phyloP scores from a whole-genome alignment of 495 filamentous ascomycete species.

The Patellaria atrata region DNA sequence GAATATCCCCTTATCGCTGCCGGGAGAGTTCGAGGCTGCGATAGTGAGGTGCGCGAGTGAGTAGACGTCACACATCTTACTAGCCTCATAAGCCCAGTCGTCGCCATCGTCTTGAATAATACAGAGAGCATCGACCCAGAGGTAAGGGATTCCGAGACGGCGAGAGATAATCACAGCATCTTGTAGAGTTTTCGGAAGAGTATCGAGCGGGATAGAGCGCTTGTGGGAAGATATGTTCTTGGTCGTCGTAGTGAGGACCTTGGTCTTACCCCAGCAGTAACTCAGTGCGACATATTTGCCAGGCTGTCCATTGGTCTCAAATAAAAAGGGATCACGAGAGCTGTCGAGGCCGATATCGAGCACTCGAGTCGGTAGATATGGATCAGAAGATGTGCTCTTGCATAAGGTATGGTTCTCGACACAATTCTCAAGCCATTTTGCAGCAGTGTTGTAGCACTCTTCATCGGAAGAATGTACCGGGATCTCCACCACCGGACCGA shows the following conservation, averaged over 20 bases:
- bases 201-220: background rate
- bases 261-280: background rate
- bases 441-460: no score
- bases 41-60: background rate
- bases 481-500: no score
- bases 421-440: no score
- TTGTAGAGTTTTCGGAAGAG: background rate
- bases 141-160: constrained; percentile 1
- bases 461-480: no score
- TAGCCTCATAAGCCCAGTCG: background rate
- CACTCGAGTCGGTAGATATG: no score
- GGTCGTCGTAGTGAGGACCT: background rate
- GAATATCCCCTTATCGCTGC: constrained; percentile 1
- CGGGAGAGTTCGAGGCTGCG: background rate
- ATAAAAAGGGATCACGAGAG: no score
- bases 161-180: constrained; percentile 1
- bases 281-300: constrained; percentile 2
- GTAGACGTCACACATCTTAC: constrained; percentile 1
- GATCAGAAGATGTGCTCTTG: no score
- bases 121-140: constrained; percentile 7
- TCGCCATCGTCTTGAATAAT: constrained; percentile 1
- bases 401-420: no score
- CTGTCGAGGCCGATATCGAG: no score
- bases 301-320: no score
- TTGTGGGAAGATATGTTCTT: background rate